phyloP scores from a whole-genome alignment of 441 rosid species.

The Euphorbia celastroides region DNA sequence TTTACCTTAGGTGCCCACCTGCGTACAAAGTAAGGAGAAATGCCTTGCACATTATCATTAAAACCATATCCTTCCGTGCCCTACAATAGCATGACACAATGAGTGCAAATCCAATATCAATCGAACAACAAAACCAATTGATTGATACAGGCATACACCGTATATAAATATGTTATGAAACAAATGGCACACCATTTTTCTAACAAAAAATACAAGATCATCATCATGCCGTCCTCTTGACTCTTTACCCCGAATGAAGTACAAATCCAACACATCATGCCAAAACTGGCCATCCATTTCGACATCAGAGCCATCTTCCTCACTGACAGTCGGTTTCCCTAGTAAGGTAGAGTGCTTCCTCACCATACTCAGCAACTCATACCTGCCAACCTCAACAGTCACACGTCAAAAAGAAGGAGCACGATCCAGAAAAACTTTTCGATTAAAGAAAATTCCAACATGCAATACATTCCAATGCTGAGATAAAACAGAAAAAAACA shows the following conservation, averaged over 20 bases:
- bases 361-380: slow-evolving; percentile 59
- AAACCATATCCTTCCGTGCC: slow-evolving; percentile 44
- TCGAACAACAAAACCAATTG: not conserved
- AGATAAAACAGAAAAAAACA: not conserved
- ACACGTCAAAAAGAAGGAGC: not conserved
- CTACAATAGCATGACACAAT: slow-evolving; percentile 32
- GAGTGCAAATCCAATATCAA: not conserved
- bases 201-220: slow-evolving; percentile 82
- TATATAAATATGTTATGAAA: not conserved
- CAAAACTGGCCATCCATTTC: slow-evolving; percentile 81
- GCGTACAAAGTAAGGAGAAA: slow-evolving; percentile 83
- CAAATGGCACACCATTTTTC: slow-evolving; percentile 45
- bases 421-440: not conserved
- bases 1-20: slow-evolving; percentile 98
- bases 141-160: too few relatives aligned
- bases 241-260: slow-evolving; percentile 72
- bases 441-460: not conserved
- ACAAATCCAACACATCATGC: slow-evolving; percentile 81
- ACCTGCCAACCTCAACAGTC: slow-evolving; percentile 30
- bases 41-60: slow-evolving; percentile 45
- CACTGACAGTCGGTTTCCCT: slow-evolving; percentile 38
- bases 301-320: slow-evolving; percentile 54
- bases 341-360: slow-evolving; percentile 57
- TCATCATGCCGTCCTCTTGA: slow-evolving; percentile 78
- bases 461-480: not conserved